Conservation (phyloP, 2,329 filamentous ascomycete species). For the Epichloe gansuensis region DNA sequence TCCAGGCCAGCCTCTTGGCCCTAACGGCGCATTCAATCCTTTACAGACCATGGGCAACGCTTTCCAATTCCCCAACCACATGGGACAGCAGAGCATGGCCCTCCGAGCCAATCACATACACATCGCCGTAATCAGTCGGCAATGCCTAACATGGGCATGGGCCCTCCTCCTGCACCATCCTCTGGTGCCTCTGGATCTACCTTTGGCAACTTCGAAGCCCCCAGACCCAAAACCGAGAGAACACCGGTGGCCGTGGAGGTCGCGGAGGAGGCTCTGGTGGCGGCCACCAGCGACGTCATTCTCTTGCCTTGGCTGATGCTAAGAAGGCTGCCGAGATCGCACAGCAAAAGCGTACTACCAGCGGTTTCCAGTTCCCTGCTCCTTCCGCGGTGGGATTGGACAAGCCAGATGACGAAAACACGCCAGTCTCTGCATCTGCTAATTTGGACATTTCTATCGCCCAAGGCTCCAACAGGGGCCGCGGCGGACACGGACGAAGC, state of each 20-base stretch:
- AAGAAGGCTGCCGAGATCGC: conserved; percentile 96
- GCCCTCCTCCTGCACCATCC: conserved; percentile 78
- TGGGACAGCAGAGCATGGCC: conserved; percentile 63
- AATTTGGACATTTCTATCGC: conserved; percentile 23
- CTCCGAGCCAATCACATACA: conserved; percentile 65
- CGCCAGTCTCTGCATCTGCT: conserved; percentile 16
- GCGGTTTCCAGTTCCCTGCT: conserved; percentile 86
- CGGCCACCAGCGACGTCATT: conserved; percentile 89
- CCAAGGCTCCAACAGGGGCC: conserved; percentile 35
- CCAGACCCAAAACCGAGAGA: conserved; percentile 23
- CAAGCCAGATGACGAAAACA: conserved; percentile 41
- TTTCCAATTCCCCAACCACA: conserved; percentile 80
- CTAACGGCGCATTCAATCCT: conserved; percentile 60
- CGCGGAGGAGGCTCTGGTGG: conserved; percentile 50
- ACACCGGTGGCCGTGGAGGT: conserved; percentile 48
- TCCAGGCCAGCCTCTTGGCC: conserved; percentile 63
- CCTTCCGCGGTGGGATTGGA: conserved; percentile 55
- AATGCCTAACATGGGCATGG: conserved; percentile 83
- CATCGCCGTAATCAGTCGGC: conserved; percentile 98
- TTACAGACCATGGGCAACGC: conserved; percentile 71
- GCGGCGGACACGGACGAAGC: conserved; percentile 59
- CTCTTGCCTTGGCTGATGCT: conserved; percentile 83
- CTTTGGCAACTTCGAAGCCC: conserved; percentile 70
- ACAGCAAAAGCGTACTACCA: conserved; percentile 90
- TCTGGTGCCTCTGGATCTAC: conserved; percentile 70